Evolutionary conservation across 768 basidiomycete genomes (phyloP).

Genomic region (Exsudoporus frostii): DNA sequence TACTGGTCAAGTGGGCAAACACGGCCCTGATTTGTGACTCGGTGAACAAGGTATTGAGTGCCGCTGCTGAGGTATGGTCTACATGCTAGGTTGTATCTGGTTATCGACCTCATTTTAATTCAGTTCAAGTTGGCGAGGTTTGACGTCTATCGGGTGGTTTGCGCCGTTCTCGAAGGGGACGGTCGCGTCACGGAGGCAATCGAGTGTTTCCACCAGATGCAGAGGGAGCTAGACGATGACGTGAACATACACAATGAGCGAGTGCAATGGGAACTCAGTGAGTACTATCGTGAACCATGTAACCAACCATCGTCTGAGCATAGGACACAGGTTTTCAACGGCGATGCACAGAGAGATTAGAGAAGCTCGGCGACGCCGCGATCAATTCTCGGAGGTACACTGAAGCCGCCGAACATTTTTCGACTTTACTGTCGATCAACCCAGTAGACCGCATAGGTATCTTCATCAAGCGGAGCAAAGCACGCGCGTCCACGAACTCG

Average conservation of each 20-base stretch:
- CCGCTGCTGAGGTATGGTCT: not conserved
- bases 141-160: not conserved
- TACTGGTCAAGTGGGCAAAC: not conserved
- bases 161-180: not conserved
- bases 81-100: too few species aligned
- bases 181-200: not conserved
- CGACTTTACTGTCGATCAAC: not conserved
- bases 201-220: not conserved
- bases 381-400: not conserved
- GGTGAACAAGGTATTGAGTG: not conserved
- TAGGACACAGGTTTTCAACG: not conserved
- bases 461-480: constrained; percentile 5
- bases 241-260: not conserved
- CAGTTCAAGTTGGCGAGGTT: constrained; percentile 4
- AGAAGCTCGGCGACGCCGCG: not conserved
- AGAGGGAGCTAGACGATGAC: not conserved
- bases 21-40: not conserved
- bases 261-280: not conserved
- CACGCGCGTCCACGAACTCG: not conserved
- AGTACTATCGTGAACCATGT: not conserved
- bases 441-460: not conserved
- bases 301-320: not conserved
- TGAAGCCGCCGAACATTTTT: not conserved
- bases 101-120: not conserved
- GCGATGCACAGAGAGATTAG: not conserved